Base-by-base conservation (phyloP, 2,329 filamentous ascomycete genomes). In the Phaeoacremonium minimum region DNA sequence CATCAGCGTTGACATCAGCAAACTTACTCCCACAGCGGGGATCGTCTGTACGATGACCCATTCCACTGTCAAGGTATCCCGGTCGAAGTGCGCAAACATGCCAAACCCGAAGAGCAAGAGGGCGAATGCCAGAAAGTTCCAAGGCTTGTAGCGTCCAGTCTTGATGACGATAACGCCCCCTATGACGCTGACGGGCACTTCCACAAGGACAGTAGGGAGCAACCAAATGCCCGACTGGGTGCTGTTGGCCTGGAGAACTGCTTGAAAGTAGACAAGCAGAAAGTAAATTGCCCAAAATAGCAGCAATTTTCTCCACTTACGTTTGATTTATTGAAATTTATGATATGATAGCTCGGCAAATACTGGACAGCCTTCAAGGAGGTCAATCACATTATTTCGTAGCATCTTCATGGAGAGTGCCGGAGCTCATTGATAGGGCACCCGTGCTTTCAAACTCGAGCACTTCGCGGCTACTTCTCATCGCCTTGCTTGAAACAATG, bases 31-130 rank as follows among this genome's bases (percentile, higher is more conserved):
- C 4, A 61, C 40, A 2, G 63, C 63, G 0, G 51, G 50, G 28
- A 69, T 28, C n/a, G 67, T 45, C 36, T 70, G 63, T 15, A 67
- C 50, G 28, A 60, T 39, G 2, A 67, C 50, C 63, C 66, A 71
- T 7, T 46, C 56, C 0, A 48, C 58, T 1, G 55, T 53, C 0
- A 51, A 47, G 0, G 64, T 60, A 4, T 53, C 42, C 2, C 44
- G 38, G 2, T 54, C 46, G 7, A 71, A 58, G 0, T 70, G 32
- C 3, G 57, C 55, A 5, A 69, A 58, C 0, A 70, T 45, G 0
- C 69, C 71, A 3, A 63, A 44, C 0, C 66, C 66, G 1, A 66
- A n/a, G 0, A 57, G 54, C n/a, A 60, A 52, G 3, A 71, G 35
- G 2, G 53, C 45, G 42, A 60, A 64, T 4, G 55, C 63, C 1